phyloP scores from a whole-genome alignment of 148 eudicot genomes.

The Chenopodium suecicum region DNA sequence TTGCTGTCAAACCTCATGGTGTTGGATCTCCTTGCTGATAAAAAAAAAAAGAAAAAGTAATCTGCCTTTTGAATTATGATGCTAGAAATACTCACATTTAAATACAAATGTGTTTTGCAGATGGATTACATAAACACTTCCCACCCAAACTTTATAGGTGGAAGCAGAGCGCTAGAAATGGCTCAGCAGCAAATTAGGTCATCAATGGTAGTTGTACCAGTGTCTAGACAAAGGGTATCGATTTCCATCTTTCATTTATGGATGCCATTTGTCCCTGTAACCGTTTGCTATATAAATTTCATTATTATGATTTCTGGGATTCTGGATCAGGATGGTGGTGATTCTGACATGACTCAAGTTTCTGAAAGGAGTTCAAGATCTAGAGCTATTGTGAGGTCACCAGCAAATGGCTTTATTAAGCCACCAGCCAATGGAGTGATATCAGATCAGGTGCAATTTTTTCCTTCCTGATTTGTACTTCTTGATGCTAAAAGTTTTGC shows the following conservation, averaged over 20 bases:
- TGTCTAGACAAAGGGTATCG: constrained; percentile 43
- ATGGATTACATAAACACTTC: constrained; percentile 68
- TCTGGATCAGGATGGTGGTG: constrained; percentile 42
- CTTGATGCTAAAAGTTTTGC: background rate
- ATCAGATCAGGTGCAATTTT: constrained; percentile 39
- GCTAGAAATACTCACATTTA: background rate
- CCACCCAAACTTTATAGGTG: constrained; percentile 65
- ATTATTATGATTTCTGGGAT: constrained; percentile 8
- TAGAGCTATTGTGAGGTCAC: constrained; percentile 42
- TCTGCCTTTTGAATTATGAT: background rate
- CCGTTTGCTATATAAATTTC: background rate
- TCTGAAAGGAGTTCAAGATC: constrained; percentile 42
- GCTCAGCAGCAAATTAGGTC: constrained; percentile 47
- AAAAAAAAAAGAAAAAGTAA: no score
- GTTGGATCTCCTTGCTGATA: background rate
- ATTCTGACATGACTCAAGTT: constrained; percentile 29
- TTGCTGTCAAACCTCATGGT: background rate
- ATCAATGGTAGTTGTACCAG: constrained; percentile 20
- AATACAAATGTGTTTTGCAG: constrained; percentile 25
- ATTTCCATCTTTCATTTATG: background rate
- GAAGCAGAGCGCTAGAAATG: constrained; percentile 47
- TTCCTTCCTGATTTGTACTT: background rate
- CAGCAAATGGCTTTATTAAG: constrained; percentile 40
- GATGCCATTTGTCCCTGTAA: background rate
- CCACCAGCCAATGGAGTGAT: constrained; percentile 44